Evolutionary conservation across 139 green algal genomes (phyloP).

Genomic region (Ostreobium quekettii): DNA sequence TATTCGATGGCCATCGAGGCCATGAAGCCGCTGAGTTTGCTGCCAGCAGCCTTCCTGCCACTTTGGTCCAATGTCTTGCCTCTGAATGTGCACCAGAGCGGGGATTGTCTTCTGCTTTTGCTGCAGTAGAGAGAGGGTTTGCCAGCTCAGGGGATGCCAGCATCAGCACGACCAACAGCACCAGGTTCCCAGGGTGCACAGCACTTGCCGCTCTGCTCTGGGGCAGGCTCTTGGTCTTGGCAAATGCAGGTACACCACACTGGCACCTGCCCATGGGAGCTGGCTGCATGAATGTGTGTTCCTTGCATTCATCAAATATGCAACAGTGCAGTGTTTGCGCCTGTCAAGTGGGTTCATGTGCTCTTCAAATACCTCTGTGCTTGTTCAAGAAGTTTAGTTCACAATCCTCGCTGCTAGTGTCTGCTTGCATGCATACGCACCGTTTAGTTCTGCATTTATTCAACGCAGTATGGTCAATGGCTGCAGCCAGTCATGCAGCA

Average conservation of each 20-base stretch:
- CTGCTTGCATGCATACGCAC: no score
- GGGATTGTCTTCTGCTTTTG: constrained; percentile 20
- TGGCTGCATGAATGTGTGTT: not conserved
- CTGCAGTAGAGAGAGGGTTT: constrained; percentile 23
- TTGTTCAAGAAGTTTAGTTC: no score
- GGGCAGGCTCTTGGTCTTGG: constrained; percentile 46
- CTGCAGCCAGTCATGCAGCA: no score
- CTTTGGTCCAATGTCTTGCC: constrained; percentile 24
- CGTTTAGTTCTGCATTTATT: no score
- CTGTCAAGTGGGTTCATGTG: no score
- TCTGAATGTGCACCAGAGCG: not conserved
- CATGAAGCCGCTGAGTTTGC: constrained; percentile 45
- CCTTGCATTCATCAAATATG: no score
- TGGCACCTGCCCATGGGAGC: constrained; percentile 22
- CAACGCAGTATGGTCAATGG: no score
- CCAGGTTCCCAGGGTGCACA: constrained; percentile 58
- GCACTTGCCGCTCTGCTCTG: constrained; percentile 56
- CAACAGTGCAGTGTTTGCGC: no score
- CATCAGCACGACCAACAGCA: constrained; percentile 23
- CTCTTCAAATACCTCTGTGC: no score
- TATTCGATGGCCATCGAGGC: constrained; percentile 85
- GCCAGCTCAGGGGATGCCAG: not conserved
- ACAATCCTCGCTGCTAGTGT: no score
- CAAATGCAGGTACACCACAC: constrained; percentile 43
- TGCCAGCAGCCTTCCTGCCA: constrained; percentile 23